Base-by-base conservation (phyloP, 2,329 filamentous ascomycete genomes). In the Cladosporium phlei region DNA sequence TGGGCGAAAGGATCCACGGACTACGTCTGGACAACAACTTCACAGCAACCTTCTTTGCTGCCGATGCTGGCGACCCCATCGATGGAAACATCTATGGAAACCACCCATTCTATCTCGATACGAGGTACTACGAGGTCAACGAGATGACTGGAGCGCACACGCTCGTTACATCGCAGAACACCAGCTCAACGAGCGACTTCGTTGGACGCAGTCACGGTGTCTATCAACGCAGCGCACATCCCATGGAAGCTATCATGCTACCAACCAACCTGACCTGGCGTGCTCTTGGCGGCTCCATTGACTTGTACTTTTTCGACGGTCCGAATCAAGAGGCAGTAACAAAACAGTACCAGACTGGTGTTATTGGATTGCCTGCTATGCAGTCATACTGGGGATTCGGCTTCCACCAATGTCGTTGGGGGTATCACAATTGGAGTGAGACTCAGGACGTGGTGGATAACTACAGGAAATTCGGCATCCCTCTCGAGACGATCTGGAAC, bases 371-470 rank as follows among this genome's bases (percentile, higher is more conserved):
- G 3, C 86, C 86, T 2, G 80, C 47, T n/a, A 28, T 56, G 55
- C 40, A 90, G 60, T 82, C 86, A 55, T 93, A 93, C 68, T 91
- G 80, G 74, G 80, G 83, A 0, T 80, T 94, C 50, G 88, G 88
- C 1, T 91, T 77, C 61, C 88, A 94, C 54, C 87, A 94, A 62
- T 91, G 86, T 57, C 77, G 86, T 49, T 93, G 87, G 82, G 88
- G 87, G 1, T 93, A 93, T 62, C 69, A 75, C 29, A 88, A 86
- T 57, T 88, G 84, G 80, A 77, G 78, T 1, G 73, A 79, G 21
- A 60, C 88, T 3, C 75, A 83, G 52, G 77, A 77, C 53, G 72
- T 79, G 9, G 69, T 78, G 24, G 66, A 75, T 38, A 73, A 71
- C 42, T 78, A 76, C 61, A 71, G 68, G 48, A 69, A 67, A 16